Percentiles rank a stretch among this genome's conserved stretches.
Conservation (phyloP, 208 protist genomes). For the Acanthamoeba rhysodes region DNA sequence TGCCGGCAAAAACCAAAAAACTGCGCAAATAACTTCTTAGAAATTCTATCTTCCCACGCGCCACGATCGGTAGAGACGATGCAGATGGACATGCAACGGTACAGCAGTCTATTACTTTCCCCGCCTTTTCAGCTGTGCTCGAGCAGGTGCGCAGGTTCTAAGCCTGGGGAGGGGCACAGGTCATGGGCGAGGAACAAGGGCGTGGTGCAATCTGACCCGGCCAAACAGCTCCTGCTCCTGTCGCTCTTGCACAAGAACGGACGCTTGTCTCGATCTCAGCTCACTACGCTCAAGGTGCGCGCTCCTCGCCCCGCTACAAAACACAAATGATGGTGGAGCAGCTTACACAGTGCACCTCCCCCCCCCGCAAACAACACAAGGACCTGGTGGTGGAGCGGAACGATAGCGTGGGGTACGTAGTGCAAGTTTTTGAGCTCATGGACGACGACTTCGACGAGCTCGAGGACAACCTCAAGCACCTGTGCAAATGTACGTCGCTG, state of each 20-base stretch:
- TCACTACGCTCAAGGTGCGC: slow-evolving; percentile 4
- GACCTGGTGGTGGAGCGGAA: background rate
- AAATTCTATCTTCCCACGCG: no score
- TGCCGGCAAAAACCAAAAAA: no score
- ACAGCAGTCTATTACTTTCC: no score
- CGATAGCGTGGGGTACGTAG: slow-evolving; percentile 14
- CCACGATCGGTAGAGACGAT: no score
- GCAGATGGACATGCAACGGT: no score
- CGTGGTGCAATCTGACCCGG: background rate
- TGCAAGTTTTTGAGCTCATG: slow-evolving; percentile 49
- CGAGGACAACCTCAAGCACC: slow-evolving; percentile 57
- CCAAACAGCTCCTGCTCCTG: background rate
- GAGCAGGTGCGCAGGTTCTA: no score
- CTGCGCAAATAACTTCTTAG: no score
- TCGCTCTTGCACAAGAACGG: background rate
- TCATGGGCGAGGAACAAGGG: background rate
- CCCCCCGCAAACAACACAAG: background rate
- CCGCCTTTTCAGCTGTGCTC: no score
- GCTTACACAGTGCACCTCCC: background rate
- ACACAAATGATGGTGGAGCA: background rate
- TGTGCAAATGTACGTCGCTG: slow-evolving; percentile 9
- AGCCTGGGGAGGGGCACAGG: background rate
- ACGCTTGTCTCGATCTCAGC: background rate
- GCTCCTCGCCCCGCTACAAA: background rate
- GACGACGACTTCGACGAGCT: slow-evolving; percentile 59